Conservation (phyloP, 345 rosid species). For the Clausena lansium region DNA sequence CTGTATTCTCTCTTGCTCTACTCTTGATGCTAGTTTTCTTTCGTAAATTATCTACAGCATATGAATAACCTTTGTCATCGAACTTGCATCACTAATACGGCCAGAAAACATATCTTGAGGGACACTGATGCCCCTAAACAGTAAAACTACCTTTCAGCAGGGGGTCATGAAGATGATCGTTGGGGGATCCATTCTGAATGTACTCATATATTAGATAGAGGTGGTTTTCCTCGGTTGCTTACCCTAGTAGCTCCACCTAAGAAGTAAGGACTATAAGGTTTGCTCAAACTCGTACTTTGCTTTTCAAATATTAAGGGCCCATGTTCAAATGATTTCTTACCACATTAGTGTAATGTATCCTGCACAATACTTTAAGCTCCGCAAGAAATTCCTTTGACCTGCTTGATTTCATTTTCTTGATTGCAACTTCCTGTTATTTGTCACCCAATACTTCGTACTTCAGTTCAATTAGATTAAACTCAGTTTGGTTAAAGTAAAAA, state of each 20-base stretch:
- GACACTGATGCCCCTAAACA: neutral
- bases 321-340: conserved; percentile 9
- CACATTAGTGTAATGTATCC: conserved; percentile 40
- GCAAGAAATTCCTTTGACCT: conserved; percentile 33
- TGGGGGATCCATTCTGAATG: conserved; percentile 32
- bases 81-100: neutral
- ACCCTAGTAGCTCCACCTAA: conserved; percentile 40
- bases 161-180: conserved; percentile 33
- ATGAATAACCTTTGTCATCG: neutral
- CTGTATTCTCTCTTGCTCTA: neutral
- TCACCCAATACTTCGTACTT: neutral
- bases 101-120: conserved; percentile 3
- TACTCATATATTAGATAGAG: conserved; percentile 35
- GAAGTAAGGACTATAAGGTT: conserved; percentile 7
- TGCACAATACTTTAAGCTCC: conserved; percentile 36
- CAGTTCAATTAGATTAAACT: neutral
- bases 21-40: neutral
- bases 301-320: neutral
- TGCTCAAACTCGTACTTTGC: neutral
- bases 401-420: conserved; percentile 37
- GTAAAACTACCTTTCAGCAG: conserved; percentile 23
- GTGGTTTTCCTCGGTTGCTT: conserved; percentile 28
- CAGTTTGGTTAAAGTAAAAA: neutral
- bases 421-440: conserved; percentile 34
- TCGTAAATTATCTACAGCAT: neutral